Conservation (phyloP, 768 basidiomycete species). For the Podaxis carcinomalis region DNA sequence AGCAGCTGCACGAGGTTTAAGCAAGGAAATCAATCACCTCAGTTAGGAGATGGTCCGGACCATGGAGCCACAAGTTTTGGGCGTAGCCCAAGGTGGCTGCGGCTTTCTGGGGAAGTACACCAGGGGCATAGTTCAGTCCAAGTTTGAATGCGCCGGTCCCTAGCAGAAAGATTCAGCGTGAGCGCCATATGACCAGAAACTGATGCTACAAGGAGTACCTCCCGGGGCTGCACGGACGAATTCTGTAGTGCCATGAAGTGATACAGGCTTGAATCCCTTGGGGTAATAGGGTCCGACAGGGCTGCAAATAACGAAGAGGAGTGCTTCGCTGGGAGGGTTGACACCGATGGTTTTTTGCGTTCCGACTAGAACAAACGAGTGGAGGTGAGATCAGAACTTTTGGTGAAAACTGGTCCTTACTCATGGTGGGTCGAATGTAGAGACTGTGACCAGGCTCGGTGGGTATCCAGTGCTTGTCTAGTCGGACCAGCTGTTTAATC, state of each 20-base stretch:
- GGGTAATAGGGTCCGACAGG: constrained; percentile 87
- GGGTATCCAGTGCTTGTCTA: constrained; percentile 92
- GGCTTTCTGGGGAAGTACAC: constrained; percentile 77
- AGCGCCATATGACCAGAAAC: not conserved
- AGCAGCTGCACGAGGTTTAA: constrained; percentile 24
- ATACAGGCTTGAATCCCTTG: constrained; percentile 85
- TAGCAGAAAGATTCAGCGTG: not conserved
- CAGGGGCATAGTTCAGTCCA: constrained; percentile 86
- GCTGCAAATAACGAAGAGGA: constrained; percentile 81
- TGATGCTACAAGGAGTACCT: constrained; percentile 38
- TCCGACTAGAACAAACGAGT: constrained; percentile 53
- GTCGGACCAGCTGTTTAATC: constrained; percentile 79
- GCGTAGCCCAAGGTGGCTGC: constrained; percentile 76
- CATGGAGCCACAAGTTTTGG: constrained; percentile 90
- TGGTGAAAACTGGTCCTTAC: not conserved
- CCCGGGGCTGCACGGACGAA: constrained; percentile 84
- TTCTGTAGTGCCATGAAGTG: constrained; percentile 82
- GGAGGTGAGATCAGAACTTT: not conserved
- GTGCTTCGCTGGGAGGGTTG: constrained; percentile 70
- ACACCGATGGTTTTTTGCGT: constrained; percentile 70
- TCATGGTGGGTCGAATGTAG: constrained; percentile 84
- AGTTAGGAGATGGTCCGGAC: constrained; percentile 55
- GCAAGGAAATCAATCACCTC: constrained; percentile 26
- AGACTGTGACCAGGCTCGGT: constrained; percentile 83
- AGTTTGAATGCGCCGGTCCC: constrained; percentile 85